Conservation (phyloP, 1,284 basidiomycete species). For the Heterobasidion irregulare region DNA sequence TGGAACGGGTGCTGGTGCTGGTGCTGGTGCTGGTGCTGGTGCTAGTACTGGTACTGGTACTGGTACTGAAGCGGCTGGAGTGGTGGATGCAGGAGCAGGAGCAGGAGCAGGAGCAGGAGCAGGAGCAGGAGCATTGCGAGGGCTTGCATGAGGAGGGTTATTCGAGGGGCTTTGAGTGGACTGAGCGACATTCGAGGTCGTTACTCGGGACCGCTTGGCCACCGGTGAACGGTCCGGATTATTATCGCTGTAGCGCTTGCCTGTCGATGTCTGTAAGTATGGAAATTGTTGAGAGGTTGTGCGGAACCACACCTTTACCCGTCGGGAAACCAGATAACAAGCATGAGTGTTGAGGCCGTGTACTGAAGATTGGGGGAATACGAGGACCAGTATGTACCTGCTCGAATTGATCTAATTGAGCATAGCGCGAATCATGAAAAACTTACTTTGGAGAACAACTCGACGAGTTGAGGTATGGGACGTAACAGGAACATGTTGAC, state of each 20-base stretch:
- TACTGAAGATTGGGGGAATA: conserved; percentile 45
- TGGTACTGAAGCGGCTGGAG: not conserved
- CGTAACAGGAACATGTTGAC: conserved; percentile 43
- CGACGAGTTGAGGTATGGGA: conserved; percentile 37
- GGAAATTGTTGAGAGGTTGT: not conserved
- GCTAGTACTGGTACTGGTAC: not conserved
- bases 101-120: not conserved
- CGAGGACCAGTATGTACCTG: conserved; percentile 27
- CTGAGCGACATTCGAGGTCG: conserved; percentile 13
- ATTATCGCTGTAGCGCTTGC: conserved; percentile 10
- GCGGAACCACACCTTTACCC: conserved; percentile 24
- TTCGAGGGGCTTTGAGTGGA: conserved; percentile 11
- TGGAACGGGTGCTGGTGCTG: not conserved
- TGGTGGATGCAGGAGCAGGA: not conserved
- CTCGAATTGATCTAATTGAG: conserved; percentile 1
- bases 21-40: not conserved
- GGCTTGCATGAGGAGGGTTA: conserved; percentile 7
- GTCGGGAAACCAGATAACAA: conserved; percentile 39
- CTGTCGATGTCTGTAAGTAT: conserved; percentile 3
- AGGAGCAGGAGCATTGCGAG: not conserved
- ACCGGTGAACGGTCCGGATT: not conserved
- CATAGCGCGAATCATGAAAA: not conserved
- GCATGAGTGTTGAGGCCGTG: conserved; percentile 35
- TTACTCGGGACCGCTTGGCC: conserved; percentile 13
- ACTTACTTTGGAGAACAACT: conserved; percentile 45